Conservation (phyloP, 768 basidiomycete species). For the Macrolepiota dolichaula region DNA sequence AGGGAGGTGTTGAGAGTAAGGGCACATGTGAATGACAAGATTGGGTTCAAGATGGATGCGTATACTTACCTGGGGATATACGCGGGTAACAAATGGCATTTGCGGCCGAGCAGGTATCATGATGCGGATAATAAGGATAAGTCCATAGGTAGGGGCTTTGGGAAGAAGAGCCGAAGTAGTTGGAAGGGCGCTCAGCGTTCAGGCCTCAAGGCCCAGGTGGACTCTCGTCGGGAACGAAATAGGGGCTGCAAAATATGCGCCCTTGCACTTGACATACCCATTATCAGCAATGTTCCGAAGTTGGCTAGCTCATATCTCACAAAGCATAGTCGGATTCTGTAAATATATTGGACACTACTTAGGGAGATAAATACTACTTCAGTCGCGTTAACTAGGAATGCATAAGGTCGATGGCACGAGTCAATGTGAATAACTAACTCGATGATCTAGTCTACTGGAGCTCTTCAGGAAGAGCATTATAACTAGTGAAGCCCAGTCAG, state of each 20-base stretch:
- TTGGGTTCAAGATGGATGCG: constrained; percentile 37
- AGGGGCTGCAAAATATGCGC: too few relatives aligned
- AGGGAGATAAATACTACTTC: background rate
- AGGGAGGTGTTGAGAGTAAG: constrained; percentile 26
- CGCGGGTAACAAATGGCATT: constrained; percentile 29
- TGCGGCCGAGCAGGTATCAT: constrained; percentile 30
- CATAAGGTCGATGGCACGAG: background rate
- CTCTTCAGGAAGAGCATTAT: background rate
- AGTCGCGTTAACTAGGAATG: background rate
- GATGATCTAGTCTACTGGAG: background rate
- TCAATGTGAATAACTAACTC: background rate
- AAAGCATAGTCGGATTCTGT: too few relatives aligned
- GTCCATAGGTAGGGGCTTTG: background rate
- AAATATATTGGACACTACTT: too few relatives aligned
- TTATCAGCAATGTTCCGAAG: too few relatives aligned
- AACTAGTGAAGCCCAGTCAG: background rate
- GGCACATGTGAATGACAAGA: constrained; percentile 25
- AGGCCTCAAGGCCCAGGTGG: too few relatives aligned
- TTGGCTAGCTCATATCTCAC: too few relatives aligned
- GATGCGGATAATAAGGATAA: constrained; percentile 10
- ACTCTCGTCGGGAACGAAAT: too few relatives aligned
- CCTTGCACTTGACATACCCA: too few relatives aligned
- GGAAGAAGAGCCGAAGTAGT: background rate
- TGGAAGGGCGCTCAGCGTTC: too few relatives aligned
- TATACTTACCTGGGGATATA: constrained; percentile 37